Base-by-base conservation (phyloP, 768 basidiomycete species). In the Xanthoconium stramineum region DNA sequence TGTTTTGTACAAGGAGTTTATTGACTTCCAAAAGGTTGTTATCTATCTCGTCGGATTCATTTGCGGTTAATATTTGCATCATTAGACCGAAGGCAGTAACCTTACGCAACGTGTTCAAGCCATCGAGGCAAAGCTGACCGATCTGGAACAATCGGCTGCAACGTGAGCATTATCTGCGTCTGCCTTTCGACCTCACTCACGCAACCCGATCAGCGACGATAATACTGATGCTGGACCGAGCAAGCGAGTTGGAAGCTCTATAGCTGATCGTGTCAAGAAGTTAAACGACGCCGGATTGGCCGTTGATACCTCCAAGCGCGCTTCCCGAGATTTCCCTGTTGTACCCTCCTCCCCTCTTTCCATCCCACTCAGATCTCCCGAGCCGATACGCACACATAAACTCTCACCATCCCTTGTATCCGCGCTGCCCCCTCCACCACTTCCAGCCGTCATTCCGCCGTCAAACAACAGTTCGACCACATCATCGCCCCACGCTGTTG, bases 261-360 rank as follows among this genome's bases (percentile, higher is more conserved):
- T 96, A 56, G 88, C 88, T 28, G 92, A 93, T 74, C 82, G 94
- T 48, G 79, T 94, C 73, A 83, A 80, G 61, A 83, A 88, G 15
- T 72, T 96, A 19, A 80, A 86, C 66, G 83, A 83, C 56, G 85
- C 82, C 46, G 94, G 94, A 2, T 71, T 94, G 65, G 75, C 79
- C 12, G 78, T 85, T 17, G 76, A 79, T 29, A 74, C 79, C 15
- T 71, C 79, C 13, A 89, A 88, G 68, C 80, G 83, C 37, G 67
- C 79, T 48, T 83, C 85, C 42, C 83, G 81, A 56, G 83, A 85
- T 61, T 56, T 78, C 11, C 65, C 79, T 36, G 69, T 70, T 48
- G 61, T 73, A 32, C 75, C 80, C 36, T 75, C 68, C 14, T 59
- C 47, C 50, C 64, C 61, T 37, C 50, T 52, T 20, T 56, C 63